Evolutionary conservation across 2,329 filamentous ascomycete species (phyloP), one percentile per base, ranked within the genome.

Genomic region (Aspergillus sergii): DNA sequence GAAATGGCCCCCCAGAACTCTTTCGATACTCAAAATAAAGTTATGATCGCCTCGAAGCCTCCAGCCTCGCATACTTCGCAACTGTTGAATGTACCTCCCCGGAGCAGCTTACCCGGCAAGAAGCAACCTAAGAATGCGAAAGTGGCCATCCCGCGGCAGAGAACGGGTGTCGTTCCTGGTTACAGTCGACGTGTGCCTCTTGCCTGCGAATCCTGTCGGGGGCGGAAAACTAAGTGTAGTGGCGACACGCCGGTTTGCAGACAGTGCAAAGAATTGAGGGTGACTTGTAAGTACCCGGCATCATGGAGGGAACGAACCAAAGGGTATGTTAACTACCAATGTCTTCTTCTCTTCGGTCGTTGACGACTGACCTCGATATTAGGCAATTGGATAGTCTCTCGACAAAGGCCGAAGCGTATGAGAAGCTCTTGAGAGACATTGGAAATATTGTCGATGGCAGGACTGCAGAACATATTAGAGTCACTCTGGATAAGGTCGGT

Each of bases 221-320:
- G 74, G 54, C 71, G 78, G 21, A 81, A 81, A 66, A 80, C 75
- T n/a, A 81, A 81, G 69, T 81, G 80, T 65, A 78, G 75, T 61
- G 80, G 80, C 11, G 77, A 79, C 61, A 74, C 73, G 14, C 80
- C 80, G 3, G 66, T 73, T 39, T 81, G 80, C 61, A 68, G 74
- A 54, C 77, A 80, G 62, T 81, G 80, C 57, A 71, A 73, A 59
- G 77, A 80, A 48, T 68, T 78, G 46, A 73, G 74, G 48, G 69
- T 76, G 39, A 46, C 59, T 14, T 81, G 79, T 69, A 70, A 72
- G 23, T 81, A 81, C 67, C 76, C 76, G 21, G 72, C 74, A 59
- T 75, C 75, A 32, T 78, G 75, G 69, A 71, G 78, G 57, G 79
- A 80, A 57, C 68, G 68, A 43, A 77, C 72, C 21, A 78, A 75